A percentile compares a stretch with the other conserved stretches of the same genome.
These are phyloP conservation scores for Amaranthus cruentus DNA, from an alignment of 148 eudicot species.

Conservation along the genomic window DNA sequence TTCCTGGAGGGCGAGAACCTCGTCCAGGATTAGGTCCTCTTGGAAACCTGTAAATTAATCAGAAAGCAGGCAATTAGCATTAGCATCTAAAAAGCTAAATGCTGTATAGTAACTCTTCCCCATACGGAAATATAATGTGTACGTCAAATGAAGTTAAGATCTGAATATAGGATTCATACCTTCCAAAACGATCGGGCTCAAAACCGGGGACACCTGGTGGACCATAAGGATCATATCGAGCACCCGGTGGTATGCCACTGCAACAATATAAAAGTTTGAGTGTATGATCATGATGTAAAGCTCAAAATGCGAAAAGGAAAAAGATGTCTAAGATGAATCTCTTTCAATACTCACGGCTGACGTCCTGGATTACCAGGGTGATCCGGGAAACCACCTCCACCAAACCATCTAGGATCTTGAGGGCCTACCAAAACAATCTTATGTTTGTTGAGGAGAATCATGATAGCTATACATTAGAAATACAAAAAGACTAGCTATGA, in stretches of 20 bases:
- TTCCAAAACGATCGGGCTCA: conserved; percentile 65
- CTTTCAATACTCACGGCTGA: conserved; percentile 43
- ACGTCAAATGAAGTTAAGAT: too few species aligned
- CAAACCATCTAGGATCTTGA: conserved; percentile 69
- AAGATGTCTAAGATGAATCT: neutral
- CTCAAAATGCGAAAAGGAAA: neutral
- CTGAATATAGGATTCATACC: conserved; percentile 32
- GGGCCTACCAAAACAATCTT: conserved; percentile 51
- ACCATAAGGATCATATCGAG: conserved; percentile 90
- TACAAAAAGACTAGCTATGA: neutral
- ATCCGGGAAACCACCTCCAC: conserved; percentile 45
- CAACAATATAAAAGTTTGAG: conserved; percentile 9
- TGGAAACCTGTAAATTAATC: conserved; percentile 40
- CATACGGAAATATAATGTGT: too few species aligned
- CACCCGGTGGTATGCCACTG: conserved; percentile 87
- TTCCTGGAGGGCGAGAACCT: conserved; percentile 33
- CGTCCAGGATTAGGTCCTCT: conserved; percentile 29
- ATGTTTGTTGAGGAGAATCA: neutral
- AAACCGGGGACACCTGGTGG: conserved; percentile 92
- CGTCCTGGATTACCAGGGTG: conserved; percentile 59
- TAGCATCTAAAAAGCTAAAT: neutral
- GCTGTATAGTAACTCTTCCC: neutral
- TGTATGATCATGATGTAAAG: neutral
- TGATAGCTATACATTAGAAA: neutral
- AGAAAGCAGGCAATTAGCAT: neutral